Base-by-base conservation (phyloP, 371 early-diverging fungal species). In the Fennellomyces sp. region DNA sequence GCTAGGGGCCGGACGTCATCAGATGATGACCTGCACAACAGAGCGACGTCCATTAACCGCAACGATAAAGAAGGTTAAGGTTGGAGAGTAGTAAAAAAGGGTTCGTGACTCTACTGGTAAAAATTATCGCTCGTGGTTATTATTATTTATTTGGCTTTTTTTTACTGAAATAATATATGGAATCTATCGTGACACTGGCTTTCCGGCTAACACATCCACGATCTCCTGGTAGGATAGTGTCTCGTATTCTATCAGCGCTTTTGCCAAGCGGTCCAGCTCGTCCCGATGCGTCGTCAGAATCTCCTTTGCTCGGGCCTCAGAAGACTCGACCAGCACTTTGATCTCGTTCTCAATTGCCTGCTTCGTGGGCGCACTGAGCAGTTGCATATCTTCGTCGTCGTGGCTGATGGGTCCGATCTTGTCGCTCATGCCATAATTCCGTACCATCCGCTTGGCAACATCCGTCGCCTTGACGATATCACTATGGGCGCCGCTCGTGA, bases 371-470 rank as follows among this genome's bases (percentile, higher is more conserved):
- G 91, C 70, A 33, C 91, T 91, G 26, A 94, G 69, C 11, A 83
- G 63, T 11, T 81, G 83, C 76, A 83, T 87, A 45, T 91, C 93
- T 15, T 96, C 92, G 33, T 88, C 84, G 27, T 76, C 77, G 49
- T 58, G 70, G 41, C 55, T 70, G 2, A 88, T 84, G 10, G 88
- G 78, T 5, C 94, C 93, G 29, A 94, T 85, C 68, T 89, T 91
- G 1, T 96, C 94, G 63, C 89, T 91, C 99, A 99, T 99, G 11
- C 99, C 99, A 63, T 89, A 94, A 55, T 82, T 73, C 2, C 90
- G 84, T 1, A 98, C 95, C 98, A 98, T 98, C 39, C 88, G 84
- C 27, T 91, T 88, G 26, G 99, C 97, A 17, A 97, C 84, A 39
- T 78, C 77, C 0, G 97, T 97, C 4, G 98, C 99, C 50, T 94